phyloP scores from a whole-genome alignment of 2,329 filamentous ascomycete species.

The Tolypocladium ovalisporum region DNA sequence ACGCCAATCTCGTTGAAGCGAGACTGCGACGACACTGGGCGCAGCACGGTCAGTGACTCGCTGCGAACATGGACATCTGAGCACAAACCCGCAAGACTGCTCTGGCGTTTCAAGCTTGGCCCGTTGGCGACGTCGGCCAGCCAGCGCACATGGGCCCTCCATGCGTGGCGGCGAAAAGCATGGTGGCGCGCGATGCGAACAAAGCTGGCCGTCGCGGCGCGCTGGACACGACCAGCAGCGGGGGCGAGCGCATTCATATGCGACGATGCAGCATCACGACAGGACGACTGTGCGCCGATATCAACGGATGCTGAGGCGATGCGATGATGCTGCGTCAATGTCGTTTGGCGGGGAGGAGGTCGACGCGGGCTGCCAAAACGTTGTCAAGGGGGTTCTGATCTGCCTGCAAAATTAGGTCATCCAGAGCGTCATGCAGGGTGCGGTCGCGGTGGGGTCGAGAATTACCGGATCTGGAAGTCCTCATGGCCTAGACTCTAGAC shows the following conservation, averaged over 20 bases:
- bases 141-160: slow-evolving; percentile 30
- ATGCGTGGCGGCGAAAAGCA: slow-evolving; percentile 25
- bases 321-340: not conserved
- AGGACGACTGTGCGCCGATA: slow-evolving; percentile 6
- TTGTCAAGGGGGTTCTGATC: not conserved
- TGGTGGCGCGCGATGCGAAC: slow-evolving; percentile 39
- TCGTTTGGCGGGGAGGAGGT: not conserved
- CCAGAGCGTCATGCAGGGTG: not conserved
- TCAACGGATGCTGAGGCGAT: not conserved
- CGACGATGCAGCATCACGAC: slow-evolving; percentile 14
- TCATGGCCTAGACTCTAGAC: too few species aligned
- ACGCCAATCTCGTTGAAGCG: slow-evolving; percentile 90
- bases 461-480: not conserved
- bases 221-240: slow-evolving; percentile 24
- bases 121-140: slow-evolving; percentile 24
- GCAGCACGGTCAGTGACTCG: not conserved
- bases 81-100: slow-evolving; percentile 30
- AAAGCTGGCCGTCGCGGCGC: slow-evolving; percentile 33
- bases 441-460: not conserved
- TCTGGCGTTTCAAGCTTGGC: slow-evolving; percentile 7
- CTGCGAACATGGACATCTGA: not conserved
- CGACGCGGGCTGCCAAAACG: not conserved
- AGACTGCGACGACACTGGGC: slow-evolving; percentile 39
- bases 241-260: slow-evolving; percentile 18
- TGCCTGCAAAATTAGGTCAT: not conserved